Evolutionary conservation across 768 basidiomycete species (phyloP), one percentile per base, ranked within the genome.

Genomic region (Boletus rubescentipes): DNA sequence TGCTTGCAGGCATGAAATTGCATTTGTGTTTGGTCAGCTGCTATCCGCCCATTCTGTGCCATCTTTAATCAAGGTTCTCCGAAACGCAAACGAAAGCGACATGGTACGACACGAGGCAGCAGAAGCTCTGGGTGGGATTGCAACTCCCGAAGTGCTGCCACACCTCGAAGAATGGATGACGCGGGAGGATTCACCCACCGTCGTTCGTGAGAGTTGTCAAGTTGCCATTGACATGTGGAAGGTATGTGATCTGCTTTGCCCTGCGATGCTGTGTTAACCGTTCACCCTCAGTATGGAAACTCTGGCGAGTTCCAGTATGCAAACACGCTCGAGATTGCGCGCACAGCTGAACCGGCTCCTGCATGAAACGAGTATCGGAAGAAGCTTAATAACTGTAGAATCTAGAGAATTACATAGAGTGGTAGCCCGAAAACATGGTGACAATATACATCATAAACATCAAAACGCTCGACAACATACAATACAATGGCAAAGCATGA

Each of bases 61-160:
- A 10, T 80, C 90, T 1, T 77, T 99, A 31, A 68, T 98, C 34
- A 72, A 80, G 36, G 91, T 96, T 29, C 77, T 99, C n/a, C 76
- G 82, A 59, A 75, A 93, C 59, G 51, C 68, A 2, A 66, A 73
- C 2, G 97, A 98, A 71, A 87, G 87, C 11, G 93, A 94, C 52
- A 98, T 99, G 96, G 97, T 99, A 10, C 84, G 97, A 31, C 97
- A 99, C 62, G 97, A 99, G 71, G 97, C 96, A 23, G 97, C 97
- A 4, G 97, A 99, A 71, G 97, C 97, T 8, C 80, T 99, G 0
- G 97, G 97, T n/a, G 93, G 96, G 5, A 98, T 99, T 52, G 95
- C 88, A 26, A 93, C 89, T 2, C 91, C 92, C 0, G 93, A 96
- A 49, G 94, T 97, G 4, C 77, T 98, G 32, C 87, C 89, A 2